A percentile compares a stretch with the other conserved stretches of the same genome.
phyloP scores from a whole-genome alignment of 2,329 filamentous ascomycete genomes.

The Lecanoromycetidae sp. region DNA sequence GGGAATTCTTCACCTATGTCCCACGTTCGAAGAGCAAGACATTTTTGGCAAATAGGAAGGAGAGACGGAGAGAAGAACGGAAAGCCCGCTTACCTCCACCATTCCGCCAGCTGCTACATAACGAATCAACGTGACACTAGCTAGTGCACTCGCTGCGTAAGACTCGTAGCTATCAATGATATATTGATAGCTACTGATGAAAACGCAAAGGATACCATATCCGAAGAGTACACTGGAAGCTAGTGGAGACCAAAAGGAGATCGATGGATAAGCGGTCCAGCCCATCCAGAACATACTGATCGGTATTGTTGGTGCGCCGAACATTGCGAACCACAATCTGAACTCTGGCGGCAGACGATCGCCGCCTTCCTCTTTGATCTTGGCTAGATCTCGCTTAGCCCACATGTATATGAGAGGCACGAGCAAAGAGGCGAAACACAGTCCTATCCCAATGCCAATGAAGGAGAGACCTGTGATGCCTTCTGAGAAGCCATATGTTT shows the following conservation, averaged over 20 bases:
- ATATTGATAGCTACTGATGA: conserved; percentile 44
- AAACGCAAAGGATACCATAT: conserved; percentile 38
- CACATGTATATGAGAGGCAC: conserved; percentile 37
- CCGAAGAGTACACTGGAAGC: conserved; percentile 42
- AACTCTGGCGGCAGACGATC: conserved; percentile 39
- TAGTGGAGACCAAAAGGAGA: conserved; percentile 42
- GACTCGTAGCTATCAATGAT: conserved; percentile 46
- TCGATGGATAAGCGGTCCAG: conserved; percentile 37
- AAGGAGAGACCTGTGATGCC: conserved; percentile 38
- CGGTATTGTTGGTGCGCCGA: conserved; percentile 39
- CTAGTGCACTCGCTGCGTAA: conserved; percentile 40
- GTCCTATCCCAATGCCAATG: conserved; percentile 34
- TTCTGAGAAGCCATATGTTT: conserved; percentile 36
- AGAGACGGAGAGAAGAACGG: not conserved
- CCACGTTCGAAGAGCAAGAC: too few species aligned
- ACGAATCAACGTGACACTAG: conserved; percentile 32
- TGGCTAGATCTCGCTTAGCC: conserved; percentile 32
- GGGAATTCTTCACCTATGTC: too few species aligned
- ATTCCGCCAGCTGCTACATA: conserved; percentile 31
- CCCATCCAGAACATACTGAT: conserved; percentile 47
- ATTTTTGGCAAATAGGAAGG: not conserved
- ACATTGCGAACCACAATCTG: conserved; percentile 42
- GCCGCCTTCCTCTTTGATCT: conserved; percentile 30
- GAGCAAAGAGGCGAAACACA: conserved; percentile 27
- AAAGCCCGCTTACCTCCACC: conserved; percentile 18